phyloP scores from a whole-genome alignment of 169 alveolate species.

The Eimeria zaria region DNA sequence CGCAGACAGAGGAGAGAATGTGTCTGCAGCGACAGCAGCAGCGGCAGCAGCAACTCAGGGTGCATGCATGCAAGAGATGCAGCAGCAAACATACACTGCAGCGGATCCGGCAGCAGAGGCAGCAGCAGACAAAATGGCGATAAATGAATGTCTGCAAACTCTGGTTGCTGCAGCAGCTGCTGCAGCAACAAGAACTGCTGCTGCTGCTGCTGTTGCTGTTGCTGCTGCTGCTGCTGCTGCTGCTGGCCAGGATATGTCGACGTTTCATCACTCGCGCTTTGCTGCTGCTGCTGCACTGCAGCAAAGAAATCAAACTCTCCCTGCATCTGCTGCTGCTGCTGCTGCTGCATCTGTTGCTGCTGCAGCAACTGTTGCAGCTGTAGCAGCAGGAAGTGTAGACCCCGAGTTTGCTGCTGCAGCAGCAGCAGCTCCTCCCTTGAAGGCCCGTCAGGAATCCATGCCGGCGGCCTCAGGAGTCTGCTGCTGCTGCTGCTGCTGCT shows the following conservation, averaged over 20 bases:
- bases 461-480: neutral
- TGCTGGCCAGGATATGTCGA: neutral
- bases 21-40: constrained; percentile 34
- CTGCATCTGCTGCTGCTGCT: constrained; percentile 33
- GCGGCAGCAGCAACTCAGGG: constrained; percentile 13
- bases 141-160: neutral
- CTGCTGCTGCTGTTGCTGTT: neutral
- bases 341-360: neutral
- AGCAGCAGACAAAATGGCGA: constrained; percentile 31
- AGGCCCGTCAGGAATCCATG: neutral
- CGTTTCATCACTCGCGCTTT: neutral
- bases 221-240: constrained; percentile 20
- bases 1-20: neutral
- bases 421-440: constrained; percentile 21
- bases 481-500: neutral
- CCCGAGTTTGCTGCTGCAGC: constrained; percentile 10
- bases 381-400: constrained; percentile 8
- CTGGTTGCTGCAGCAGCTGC: constrained; percentile 19
- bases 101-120: constrained; percentile 1
- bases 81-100: constrained; percentile 46
- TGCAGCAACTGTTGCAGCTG: neutral
- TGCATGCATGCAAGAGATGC: neutral
- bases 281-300: constrained; percentile 1
- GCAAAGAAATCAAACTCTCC: neutral
- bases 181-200: neutral